Conservation (phyloP, 2,329 filamentous ascomycete species). For the Neofusicoccum ribis region DNA sequence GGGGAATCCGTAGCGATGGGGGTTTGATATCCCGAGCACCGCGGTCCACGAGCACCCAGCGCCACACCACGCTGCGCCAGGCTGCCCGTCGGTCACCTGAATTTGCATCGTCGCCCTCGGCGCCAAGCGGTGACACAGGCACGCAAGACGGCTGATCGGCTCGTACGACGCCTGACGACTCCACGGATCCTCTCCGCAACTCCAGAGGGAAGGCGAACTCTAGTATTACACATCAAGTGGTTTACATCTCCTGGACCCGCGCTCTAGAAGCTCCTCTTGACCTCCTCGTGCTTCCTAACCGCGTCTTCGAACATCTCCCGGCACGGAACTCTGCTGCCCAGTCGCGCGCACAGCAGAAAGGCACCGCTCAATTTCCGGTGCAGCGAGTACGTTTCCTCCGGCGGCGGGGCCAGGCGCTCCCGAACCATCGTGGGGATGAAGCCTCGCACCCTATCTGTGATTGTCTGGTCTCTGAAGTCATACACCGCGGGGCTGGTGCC, state of each 20-base stretch:
- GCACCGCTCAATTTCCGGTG: constrained; percentile 95
- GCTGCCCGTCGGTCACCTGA: neutral
- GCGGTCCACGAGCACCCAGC: no score
- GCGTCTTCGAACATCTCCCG: constrained; percentile 73
- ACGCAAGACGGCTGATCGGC: neutral
- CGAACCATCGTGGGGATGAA: constrained; percentile 92
- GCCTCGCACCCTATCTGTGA: constrained; percentile 85
- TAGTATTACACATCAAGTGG: constrained; percentile 5
- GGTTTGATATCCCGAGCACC: neutral
- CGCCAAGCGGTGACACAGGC: neutral
- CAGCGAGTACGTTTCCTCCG: constrained; percentile 95
- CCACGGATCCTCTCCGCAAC: neutral
- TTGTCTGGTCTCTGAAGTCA: constrained; percentile 91
- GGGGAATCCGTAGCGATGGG: neutral
- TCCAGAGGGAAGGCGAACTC: neutral
- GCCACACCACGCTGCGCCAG: neutral
- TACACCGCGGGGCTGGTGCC: constrained; percentile 76
- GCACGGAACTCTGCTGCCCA: constrained; percentile 82
- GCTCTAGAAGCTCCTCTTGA: neutral
- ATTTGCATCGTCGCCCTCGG: neutral
- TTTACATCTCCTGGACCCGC: neutral
- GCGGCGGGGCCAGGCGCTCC: constrained; percentile 84
- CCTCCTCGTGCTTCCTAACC: constrained; percentile 35
- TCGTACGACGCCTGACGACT: neutral
- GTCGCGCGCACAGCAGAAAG: constrained; percentile 83